These are phyloP conservation scores for Albizia julibrissin DNA, from an alignment of 306 rosid species.

Conservation along the genomic window DNA sequence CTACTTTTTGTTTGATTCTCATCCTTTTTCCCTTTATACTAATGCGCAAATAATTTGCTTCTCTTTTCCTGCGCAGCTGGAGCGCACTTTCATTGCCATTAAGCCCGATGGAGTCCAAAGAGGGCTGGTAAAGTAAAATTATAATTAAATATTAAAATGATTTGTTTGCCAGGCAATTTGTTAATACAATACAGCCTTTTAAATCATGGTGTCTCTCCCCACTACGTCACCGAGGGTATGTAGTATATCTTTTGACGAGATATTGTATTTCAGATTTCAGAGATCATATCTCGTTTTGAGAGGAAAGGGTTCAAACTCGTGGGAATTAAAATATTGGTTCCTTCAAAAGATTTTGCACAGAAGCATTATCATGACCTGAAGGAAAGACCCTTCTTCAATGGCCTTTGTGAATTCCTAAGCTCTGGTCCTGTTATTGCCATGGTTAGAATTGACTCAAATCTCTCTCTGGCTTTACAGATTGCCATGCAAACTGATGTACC, in stretches of 20 bases:
- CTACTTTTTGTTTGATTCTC: neutral
- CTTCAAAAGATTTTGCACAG: slow-evolving; percentile 82
- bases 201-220: neutral
- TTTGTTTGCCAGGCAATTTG: slow-evolving; percentile 23
- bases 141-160: slow-evolving; percentile 4
- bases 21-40: slow-evolving; percentile 19
- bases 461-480: slow-evolving; percentile 2
- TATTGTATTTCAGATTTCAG: slow-evolving; percentile 62
- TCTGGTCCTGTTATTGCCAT: slow-evolving; percentile 94
- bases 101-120: slow-evolving; percentile 97
- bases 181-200: neutral
- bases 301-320: slow-evolving; percentile 89
- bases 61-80: slow-evolving; percentile 50
- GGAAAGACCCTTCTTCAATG: slow-evolving; percentile 90
- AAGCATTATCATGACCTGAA: slow-evolving; percentile 90
- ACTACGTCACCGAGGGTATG: neutral
- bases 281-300: slow-evolving; percentile 92
- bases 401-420: slow-evolving; percentile 89
- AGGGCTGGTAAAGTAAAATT: slow-evolving; percentile 72
- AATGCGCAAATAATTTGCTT: slow-evolving; percentile 4
- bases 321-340: slow-evolving; percentile 78
- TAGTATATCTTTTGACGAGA: neutral
- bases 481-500: slow-evolving; percentile 11
- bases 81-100: slow-evolving; percentile 95
- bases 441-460: slow-evolving; percentile 57